phyloP scores from a whole-genome alignment of 2,329 filamentous ascomycete species.

The Ceratocystis diversiconidia region DNA sequence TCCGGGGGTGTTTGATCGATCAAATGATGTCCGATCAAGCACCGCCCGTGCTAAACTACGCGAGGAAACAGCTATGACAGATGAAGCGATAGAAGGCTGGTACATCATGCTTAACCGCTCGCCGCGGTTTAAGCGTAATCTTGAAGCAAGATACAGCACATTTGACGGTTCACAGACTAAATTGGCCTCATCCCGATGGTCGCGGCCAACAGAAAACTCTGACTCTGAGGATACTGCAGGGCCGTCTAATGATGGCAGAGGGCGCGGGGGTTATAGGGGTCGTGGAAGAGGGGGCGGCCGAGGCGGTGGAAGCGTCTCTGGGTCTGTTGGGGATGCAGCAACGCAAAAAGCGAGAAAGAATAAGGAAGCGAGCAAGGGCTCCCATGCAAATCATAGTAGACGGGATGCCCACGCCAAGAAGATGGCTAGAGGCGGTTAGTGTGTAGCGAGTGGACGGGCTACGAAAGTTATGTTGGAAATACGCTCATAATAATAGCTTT shows the following conservation, averaged over 20 bases:
- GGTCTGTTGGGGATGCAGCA: constrained; percentile 52
- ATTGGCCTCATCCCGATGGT: constrained; percentile 52
- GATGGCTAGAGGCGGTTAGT: constrained; percentile 39
- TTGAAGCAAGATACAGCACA: constrained; percentile 56
- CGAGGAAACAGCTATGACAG: constrained; percentile 71
- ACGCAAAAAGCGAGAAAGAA: constrained; percentile 56
- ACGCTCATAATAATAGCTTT: neutral
- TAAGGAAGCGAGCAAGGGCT: constrained; percentile 73
- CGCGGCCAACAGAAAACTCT: neutral
- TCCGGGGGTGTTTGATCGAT: constrained; percentile 54
- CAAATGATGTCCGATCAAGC: constrained; percentile 45
- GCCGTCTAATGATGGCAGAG: constrained; percentile 26
- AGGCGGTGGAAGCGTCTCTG: constrained; percentile 46
- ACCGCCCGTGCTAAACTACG: constrained; percentile 49
- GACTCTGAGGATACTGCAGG: constrained; percentile 26
- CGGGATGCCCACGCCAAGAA: constrained; percentile 55
- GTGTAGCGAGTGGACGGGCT: neutral
- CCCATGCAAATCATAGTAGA: constrained; percentile 74
- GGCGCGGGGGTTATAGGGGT: constrained; percentile 33
- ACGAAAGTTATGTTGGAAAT: neutral
- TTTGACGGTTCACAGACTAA: constrained; percentile 53
- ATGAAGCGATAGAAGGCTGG: constrained; percentile 92
- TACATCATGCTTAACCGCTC: constrained; percentile 70
- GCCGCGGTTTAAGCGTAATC: constrained; percentile 47
- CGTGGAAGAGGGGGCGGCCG: constrained; percentile 31